Conservation (phyloP, 352 stramenopile genomes). For the Phytophthora multivora region DNA sequence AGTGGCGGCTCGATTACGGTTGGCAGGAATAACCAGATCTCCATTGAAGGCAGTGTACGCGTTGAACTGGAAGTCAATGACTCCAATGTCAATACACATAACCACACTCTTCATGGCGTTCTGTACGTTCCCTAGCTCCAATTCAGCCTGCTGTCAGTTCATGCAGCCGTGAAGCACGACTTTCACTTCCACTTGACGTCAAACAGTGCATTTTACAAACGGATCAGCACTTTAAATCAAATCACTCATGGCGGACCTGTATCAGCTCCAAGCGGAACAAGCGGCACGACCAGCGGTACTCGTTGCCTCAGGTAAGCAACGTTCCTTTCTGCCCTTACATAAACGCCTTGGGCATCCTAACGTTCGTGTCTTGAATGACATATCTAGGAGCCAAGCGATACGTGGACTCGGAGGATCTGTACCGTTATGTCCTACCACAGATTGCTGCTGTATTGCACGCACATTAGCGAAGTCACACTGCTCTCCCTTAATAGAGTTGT, state of each 20-base stretch:
- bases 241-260: constrained; percentile 2
- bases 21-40: constrained; percentile 6
- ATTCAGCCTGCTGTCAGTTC: background rate
- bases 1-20: constrained; percentile 19
- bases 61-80: constrained; percentile 2
- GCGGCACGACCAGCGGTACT: background rate
- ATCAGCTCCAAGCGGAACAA: constrained; percentile 14
- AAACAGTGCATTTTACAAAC: constrained; percentile 2
- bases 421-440: no score
- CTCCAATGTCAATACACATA: constrained; percentile 21
- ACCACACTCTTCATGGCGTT: background rate
- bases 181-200: no score
- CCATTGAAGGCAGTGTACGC: background rate
- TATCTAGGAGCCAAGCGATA: background rate
- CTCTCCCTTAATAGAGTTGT: no score
- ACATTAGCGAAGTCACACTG: no score
- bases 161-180: no score
- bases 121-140: no score
- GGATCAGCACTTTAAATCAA: constrained; percentile 20
- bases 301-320: constrained; percentile 9
- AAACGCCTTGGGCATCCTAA: background rate
- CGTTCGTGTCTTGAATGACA: background rate
- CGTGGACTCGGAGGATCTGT: background rate
- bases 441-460: no score
- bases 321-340: background rate